Evolutionary conservation across 768 basidiomycete species (phyloP).

Genomic region (Boletus speciosus): DNA sequence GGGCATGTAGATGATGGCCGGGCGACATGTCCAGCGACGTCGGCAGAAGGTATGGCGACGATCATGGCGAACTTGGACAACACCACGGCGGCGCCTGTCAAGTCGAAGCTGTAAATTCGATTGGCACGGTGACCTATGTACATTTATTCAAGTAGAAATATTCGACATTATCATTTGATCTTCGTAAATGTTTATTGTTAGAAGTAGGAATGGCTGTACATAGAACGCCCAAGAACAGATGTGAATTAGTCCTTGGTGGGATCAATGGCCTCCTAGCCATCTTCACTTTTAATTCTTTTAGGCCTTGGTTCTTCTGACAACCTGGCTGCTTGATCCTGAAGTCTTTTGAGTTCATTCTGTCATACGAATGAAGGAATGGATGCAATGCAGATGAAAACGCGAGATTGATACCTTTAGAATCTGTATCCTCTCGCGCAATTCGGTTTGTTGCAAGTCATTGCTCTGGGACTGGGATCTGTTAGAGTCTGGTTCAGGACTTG

Average conservation of each 20-base stretch:
- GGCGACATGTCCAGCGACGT: conserved; percentile 74
- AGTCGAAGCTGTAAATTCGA: conserved; percentile 51
- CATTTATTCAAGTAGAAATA: not conserved
- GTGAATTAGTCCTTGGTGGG: not conserved
- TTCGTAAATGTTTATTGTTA: not conserved
- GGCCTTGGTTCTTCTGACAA: not conserved
- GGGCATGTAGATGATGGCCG: conserved; percentile 63
- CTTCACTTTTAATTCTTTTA: not conserved
- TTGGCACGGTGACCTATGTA: not conserved
- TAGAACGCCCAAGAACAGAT: not conserved
- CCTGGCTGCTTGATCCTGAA: not conserved
- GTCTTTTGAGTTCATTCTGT: not conserved
- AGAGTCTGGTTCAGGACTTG: not conserved
- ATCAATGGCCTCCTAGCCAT: not conserved
- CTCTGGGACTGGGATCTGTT: not conserved
- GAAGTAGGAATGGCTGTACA: not conserved
- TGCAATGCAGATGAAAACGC: no score
- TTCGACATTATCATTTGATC: not conserved
- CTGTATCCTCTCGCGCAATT: not conserved
- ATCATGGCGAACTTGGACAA: conserved; percentile 61
- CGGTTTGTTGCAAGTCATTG: not conserved
- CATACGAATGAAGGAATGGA: not conserved
- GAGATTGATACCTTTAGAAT: not conserved
- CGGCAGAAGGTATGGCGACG: conserved; percentile 75
- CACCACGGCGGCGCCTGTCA: conserved; percentile 30